These are phyloP conservation scores for Xylaria castorea DNA, from an alignment of 495 filamentous ascomycete species.

Conservation along the genomic window DNA sequence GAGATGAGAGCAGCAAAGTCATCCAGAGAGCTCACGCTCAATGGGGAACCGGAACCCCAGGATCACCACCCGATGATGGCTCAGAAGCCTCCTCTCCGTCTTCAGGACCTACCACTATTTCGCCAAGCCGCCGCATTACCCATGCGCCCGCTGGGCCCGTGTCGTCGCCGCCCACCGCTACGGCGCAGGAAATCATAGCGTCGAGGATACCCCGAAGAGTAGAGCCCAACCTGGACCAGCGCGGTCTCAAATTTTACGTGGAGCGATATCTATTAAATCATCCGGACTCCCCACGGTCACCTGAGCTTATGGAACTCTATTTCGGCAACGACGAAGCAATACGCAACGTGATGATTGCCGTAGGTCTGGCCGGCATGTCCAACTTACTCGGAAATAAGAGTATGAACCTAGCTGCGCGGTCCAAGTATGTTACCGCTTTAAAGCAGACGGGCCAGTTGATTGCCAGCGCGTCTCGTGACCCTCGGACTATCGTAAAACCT, in stretches of 20 bases:
- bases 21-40: constrained; percentile 67
- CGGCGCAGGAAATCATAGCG: constrained; percentile 20
- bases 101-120: neutral
- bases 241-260: constrained; percentile 54
- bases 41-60: constrained; percentile 47
- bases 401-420: constrained; percentile 45
- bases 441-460: constrained; percentile 46
- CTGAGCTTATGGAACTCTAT: constrained; percentile 36
- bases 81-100: constrained; percentile 34
- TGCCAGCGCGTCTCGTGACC: constrained; percentile 32
- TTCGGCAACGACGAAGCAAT: constrained; percentile 38
- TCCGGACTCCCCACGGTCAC: constrained; percentile 52
- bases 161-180: constrained; percentile 23
- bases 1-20: constrained; percentile 73
- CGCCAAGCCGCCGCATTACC: constrained; percentile 2
- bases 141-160: constrained; percentile 22
- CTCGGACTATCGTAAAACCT: constrained; percentile 27
- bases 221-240: constrained; percentile 46
- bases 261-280: constrained; percentile 55
- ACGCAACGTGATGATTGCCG: constrained; percentile 57
- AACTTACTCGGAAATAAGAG: constrained; percentile 51
- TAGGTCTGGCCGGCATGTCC: constrained; percentile 57
- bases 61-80: constrained; percentile 32
- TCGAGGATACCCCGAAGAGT: constrained; percentile 37
- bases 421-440: constrained; percentile 52